Evolutionary conservation across 2,329 filamentous ascomycete genomes (phyloP).

Genomic region (Diaporthe nobilis): DNA sequence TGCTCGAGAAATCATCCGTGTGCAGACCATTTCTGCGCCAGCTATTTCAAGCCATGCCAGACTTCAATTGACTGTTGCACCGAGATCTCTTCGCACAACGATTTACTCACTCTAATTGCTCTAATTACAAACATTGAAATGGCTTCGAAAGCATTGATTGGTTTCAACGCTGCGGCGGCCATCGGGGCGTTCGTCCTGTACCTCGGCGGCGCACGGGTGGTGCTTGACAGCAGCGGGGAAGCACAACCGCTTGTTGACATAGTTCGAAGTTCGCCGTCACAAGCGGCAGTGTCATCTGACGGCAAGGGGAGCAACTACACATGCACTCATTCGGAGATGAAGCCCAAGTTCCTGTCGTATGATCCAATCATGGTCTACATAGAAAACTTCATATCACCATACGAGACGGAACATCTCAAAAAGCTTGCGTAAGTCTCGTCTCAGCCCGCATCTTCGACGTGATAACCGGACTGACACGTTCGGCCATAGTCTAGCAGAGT

Average conservation of each 20-base stretch:
- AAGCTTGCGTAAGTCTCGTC: constrained; percentile 15
- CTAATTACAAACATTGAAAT: background rate
- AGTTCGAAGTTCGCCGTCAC: background rate
- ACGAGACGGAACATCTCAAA: constrained; percentile 27
- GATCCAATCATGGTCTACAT: constrained; percentile 38
- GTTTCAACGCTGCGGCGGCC: constrained; percentile 17
- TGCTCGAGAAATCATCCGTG: background rate
- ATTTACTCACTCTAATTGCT: no score
- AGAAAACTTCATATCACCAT: constrained; percentile 27
- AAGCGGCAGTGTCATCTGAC: background rate
- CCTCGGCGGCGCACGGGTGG: constrained; percentile 15
- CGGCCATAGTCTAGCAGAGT: constrained; percentile 16
- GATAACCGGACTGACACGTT: background rate
- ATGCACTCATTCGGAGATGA: constrained; percentile 22
- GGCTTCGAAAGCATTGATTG: constrained; percentile 27
- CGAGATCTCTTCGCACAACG: background rate
- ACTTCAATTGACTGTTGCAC: background rate
- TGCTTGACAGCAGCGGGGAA: constrained; percentile 5
- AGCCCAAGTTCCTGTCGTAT: constrained; percentile 29
- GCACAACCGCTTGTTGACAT: background rate
- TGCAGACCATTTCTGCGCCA: background rate
- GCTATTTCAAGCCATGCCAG: constrained; percentile 1
- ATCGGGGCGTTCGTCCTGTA: constrained; percentile 19
- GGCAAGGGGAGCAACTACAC: constrained; percentile 19
- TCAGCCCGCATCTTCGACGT: no score